Evolutionary conservation across 352 stramenopile species (phyloP).

Genomic region (Globisporangium nunn): DNA sequence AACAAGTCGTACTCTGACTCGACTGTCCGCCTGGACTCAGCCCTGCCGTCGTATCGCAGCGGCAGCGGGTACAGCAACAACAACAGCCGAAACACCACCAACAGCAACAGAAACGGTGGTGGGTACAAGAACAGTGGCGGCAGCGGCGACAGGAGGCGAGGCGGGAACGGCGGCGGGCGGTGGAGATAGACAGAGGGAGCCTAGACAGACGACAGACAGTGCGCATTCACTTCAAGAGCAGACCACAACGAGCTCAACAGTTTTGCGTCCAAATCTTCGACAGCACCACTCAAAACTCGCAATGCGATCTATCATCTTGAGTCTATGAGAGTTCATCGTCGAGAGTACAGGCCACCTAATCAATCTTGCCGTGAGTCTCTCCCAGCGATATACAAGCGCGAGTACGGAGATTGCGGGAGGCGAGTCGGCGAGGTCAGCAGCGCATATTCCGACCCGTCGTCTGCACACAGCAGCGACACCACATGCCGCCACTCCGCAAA

Average conservation of each 20-base stretch:
- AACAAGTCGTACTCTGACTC: constrained; percentile 9
- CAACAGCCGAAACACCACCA: constrained; percentile 9
- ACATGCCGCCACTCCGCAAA: constrained; percentile 93
- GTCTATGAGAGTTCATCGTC: neutral
- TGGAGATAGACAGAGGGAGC: constrained; percentile 11
- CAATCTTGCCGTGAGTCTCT: constrained; percentile 9
- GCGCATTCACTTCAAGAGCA: neutral
- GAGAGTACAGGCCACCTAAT: neutral
- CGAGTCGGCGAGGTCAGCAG: constrained; percentile 51
- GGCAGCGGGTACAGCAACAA: constrained; percentile 2
- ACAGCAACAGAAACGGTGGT: constrained; percentile 3
- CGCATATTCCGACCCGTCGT: constrained; percentile 86
- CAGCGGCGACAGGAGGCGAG: constrained; percentile 10
- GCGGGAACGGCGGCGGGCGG: constrained; percentile 7
- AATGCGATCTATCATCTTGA: constrained; percentile 4
- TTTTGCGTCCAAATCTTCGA: neutral
- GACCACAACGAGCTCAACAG: neutral
- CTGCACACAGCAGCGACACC: constrained; percentile 86
- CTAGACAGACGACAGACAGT: neutral
- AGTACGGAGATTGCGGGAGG: constrained; percentile 64
- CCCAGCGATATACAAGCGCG: constrained; percentile 33
- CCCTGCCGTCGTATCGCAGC: constrained; percentile 13
- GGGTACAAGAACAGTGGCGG: constrained; percentile 15
- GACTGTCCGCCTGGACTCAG: constrained; percentile 10
- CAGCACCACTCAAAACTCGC: neutral